phyloP scores from a whole-genome alignment of 78 protist species.

The Salpingoeca rosetta region DNA sequence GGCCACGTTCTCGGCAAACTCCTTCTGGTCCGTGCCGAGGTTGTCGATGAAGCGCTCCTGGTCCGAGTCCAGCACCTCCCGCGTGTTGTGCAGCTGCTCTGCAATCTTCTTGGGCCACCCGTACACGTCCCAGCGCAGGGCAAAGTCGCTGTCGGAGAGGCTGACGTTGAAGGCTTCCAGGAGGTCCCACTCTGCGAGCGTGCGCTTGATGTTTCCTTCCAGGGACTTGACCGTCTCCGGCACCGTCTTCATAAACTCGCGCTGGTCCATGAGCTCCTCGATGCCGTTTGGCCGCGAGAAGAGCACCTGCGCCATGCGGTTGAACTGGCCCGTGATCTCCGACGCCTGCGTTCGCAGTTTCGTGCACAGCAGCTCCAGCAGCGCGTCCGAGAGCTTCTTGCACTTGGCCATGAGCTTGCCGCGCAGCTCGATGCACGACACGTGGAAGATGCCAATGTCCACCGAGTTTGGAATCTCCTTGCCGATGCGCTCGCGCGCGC shows the following conservation, averaged over 20 bases:
- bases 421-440: slow-evolving; percentile 24
- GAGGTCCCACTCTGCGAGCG: slow-evolving; percentile 1
- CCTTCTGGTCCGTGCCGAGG: slow-evolving; percentile 29
- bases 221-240: slow-evolving; percentile 18
- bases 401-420: neutral
- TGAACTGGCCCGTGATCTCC: neutral
- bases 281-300: slow-evolving; percentile 10
- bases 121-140: slow-evolving; percentile 28
- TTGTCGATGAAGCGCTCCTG: slow-evolving; percentile 32
- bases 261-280: slow-evolving; percentile 36
- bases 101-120: slow-evolving; percentile 20
- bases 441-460: slow-evolving; percentile 34
- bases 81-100: slow-evolving; percentile 12
- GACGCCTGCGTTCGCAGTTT: neutral
- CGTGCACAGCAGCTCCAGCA: neutral
- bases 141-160: slow-evolving; percentile 37
- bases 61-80: slow-evolving; percentile 7
- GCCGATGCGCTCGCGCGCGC: neutral
- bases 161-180: slow-evolving; percentile 36
- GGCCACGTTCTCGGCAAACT: slow-evolving; percentile 25
- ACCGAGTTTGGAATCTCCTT: slow-evolving; percentile 18
- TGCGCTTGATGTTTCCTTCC: neutral
- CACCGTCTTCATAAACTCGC: slow-evolving; percentile 19
- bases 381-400: neutral
- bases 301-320: neutral